These are phyloP conservation scores for Trypanosoma lewisi DNA, from an alignment of 208 protist genomes.

Conservation along the genomic window DNA sequence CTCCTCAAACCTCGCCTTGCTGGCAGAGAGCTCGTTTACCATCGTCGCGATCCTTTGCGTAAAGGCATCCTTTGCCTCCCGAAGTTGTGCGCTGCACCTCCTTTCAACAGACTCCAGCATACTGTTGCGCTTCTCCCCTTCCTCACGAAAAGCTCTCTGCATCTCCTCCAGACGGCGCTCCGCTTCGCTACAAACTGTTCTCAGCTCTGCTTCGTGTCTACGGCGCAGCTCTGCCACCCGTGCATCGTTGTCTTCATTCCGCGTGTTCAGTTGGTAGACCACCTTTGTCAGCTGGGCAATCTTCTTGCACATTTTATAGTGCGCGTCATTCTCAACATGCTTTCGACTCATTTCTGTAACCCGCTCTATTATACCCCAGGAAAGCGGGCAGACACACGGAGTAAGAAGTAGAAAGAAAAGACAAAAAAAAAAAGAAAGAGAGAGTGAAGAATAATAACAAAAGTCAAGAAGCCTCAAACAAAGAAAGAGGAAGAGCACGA, in stretches of 20 bases:
- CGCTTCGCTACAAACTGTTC: constrained; percentile 72
- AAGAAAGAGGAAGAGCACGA: constrained; percentile 1
- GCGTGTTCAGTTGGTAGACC: constrained; percentile 95
- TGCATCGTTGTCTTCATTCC: constrained; percentile 93
- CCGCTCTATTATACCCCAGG: no score
- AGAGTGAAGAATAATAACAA: constrained; percentile 13
- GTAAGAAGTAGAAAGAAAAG: constrained; percentile 1
- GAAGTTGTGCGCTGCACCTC: constrained; percentile 32
- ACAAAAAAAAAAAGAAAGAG: background rate
- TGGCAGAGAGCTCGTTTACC: constrained; percentile 34
- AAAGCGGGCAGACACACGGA: no score
- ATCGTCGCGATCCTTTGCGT: constrained; percentile 36
- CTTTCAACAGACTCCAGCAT: constrained; percentile 26
- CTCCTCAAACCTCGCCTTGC: constrained; percentile 48
- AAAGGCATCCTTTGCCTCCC: constrained; percentile 40
- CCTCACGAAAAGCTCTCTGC: constrained; percentile 26
- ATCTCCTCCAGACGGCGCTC: constrained; percentile 45
- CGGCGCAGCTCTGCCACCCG: constrained; percentile 61
- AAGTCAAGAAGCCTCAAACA: constrained; percentile 1
- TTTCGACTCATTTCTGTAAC: constrained; percentile 8
- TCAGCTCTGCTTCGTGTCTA: constrained; percentile 84
- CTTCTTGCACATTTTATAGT: constrained; percentile 96
- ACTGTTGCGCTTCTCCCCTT: constrained; percentile 26
- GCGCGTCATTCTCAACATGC: constrained; percentile 54
- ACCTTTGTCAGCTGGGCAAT: constrained; percentile 97